Base-by-base conservation (phyloP, 192 early-diverging fungal species). In the Bifiguratus adelaidae region DNA sequence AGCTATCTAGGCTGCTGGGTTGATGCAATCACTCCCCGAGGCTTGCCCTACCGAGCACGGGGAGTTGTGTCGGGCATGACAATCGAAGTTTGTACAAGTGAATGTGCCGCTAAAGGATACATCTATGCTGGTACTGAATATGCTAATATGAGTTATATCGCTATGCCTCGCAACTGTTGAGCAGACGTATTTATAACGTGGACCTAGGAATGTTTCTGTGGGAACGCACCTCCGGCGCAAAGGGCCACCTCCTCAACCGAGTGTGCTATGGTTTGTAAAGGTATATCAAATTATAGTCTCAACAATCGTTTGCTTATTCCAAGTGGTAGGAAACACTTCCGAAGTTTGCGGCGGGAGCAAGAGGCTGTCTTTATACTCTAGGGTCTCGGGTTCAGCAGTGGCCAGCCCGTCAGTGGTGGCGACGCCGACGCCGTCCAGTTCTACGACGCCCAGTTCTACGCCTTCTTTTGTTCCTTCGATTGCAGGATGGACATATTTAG, bases 191-290 rank as follows among this genome's bases (percentile, higher is more conserved):
- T n/a, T n/a, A n/a, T n/a, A n/a, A n/a, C n/a, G n/a, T n/a, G n/a
- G n/a, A n/a, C n/a, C n/a, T n/a, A n/a, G n/a, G 43, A 44, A 13
- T 44, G 43, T 18, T 44, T 24, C 26, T 44, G 43, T 21, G 43
- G 43, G 4, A 44, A 44, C 2, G 30, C n/a, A n/a, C n/a, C 43
- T 44, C 26, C 30, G 43, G 26, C 43, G n/a, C 43, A 24, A 9
- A 44, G 26, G 4, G 26, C 43, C 4, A 28, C 43, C 30, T 28
- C 43, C 20, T 27, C 43, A 0, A 28, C 26, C 3, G 43, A 44
- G 26, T 44, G 43, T 28, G 30, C 26, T 16, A 44, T 44, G 43
- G 8, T 28, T 7, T 44, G 43, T 27, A 44, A 44, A 18, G 43
- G 43, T 25, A n/a, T n/a, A n/a, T n/a, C n/a, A n/a, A n/a, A n/a